phyloP scores from a whole-genome alignment of 1,284 basidiomycete species.

The Wallemia hederae region DNA sequence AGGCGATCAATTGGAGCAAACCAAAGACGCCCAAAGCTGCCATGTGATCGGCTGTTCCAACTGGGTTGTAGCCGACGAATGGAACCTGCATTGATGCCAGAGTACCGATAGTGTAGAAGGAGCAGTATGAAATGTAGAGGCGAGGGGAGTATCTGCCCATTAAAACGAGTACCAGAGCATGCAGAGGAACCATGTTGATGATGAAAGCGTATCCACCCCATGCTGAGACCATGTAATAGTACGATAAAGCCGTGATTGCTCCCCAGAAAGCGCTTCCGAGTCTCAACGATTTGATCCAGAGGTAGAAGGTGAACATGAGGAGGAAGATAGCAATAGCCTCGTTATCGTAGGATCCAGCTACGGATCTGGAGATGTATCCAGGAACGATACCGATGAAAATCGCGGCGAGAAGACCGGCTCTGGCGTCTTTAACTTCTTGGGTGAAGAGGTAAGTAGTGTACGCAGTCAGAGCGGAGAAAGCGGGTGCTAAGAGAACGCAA shows the following conservation, averaged over 20 bases:
- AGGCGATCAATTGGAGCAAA: slow-evolving; percentile 81
- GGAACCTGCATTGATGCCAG: slow-evolving; percentile 97
- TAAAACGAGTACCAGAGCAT: slow-evolving; percentile 65
- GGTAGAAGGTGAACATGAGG: slow-evolving; percentile 95
- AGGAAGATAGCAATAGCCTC: slow-evolving; percentile 99
- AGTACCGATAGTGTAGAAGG: slow-evolving; percentile 93
- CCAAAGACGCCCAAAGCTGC: slow-evolving; percentile 88
- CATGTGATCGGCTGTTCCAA: slow-evolving; percentile 95
- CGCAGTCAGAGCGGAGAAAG: slow-evolving; percentile 84
- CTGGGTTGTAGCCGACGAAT: slow-evolving; percentile 97
- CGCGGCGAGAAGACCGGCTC: slow-evolving; percentile 84
- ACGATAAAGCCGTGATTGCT: slow-evolving; percentile 71
- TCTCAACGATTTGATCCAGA: slow-evolving; percentile 92
- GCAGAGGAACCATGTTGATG: slow-evolving; percentile 98
- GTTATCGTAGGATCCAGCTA: slow-evolving; percentile 97
- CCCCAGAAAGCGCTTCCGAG: slow-evolving; percentile 76
- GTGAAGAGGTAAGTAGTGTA: slow-evolving; percentile 97
- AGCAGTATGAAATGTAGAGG: slow-evolving; percentile 81
- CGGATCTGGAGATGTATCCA: slow-evolving; percentile 92
- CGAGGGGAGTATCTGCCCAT: slow-evolving; percentile 91
- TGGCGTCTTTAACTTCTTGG: slow-evolving; percentile 71
- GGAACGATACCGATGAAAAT: slow-evolving; percentile 95
- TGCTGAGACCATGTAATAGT: slow-evolving; percentile 99
- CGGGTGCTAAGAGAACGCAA: slow-evolving; percentile 86
- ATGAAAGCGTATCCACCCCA: slow-evolving; percentile 99